Evolutionary conservation across 1,284 basidiomycete species (phyloP).

Genomic region (Ustilago xerochloae): DNA sequence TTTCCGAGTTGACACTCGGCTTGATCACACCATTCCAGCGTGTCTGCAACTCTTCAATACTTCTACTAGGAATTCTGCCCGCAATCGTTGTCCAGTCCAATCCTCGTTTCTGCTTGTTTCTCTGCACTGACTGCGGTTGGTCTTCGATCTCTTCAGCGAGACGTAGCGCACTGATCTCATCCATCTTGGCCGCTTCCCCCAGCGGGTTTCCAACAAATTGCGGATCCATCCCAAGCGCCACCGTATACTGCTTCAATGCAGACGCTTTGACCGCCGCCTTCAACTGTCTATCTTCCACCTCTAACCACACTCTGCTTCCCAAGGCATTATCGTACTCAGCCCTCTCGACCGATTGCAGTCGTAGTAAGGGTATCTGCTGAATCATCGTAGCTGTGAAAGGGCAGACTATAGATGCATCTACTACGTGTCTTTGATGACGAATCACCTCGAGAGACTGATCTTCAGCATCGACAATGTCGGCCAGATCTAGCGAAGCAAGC

Average conservation of each 20-base stretch:
- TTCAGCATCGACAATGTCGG: slow-evolving; percentile 45
- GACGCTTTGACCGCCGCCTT: slow-evolving; percentile 21
- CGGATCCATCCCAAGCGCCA: slow-evolving; percentile 15
- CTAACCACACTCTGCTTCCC: slow-evolving; percentile 25
- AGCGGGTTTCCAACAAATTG: slow-evolving; percentile 13
- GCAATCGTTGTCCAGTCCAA: slow-evolving; percentile 42
- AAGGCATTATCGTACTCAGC: slow-evolving; percentile 42
- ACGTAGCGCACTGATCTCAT: slow-evolving; percentile 11
- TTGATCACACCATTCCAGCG: slow-evolving; percentile 35
- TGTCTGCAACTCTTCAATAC: slow-evolving; percentile 32
- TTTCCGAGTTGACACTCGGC: slow-evolving; percentile 24
- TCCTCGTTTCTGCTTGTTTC: background rate
- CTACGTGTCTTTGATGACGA: slow-evolving; percentile 4
- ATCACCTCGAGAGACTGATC: slow-evolving; percentile 46
- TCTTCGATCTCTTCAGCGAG: slow-evolving; percentile 39
- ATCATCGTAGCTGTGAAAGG: slow-evolving; percentile 29
- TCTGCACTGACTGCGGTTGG: background rate
- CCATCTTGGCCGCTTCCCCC: slow-evolving; percentile 23
- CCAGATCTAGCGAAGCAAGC: slow-evolving; percentile 33
- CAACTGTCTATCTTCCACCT: slow-evolving; percentile 30
- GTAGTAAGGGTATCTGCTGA: slow-evolving; percentile 24
- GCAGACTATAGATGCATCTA: slow-evolving; percentile 16
- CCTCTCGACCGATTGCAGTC: slow-evolving; percentile 41
- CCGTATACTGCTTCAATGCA: slow-evolving; percentile 23
- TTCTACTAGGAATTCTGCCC: slow-evolving; percentile 20